A percentile compares a stretch with the other conserved stretches of the same genome.
These are phyloP conservation scores for Epipyxis sp. DNA, from an alignment of 108 stramenopile genomes.

Conservation along the genomic window DNA sequence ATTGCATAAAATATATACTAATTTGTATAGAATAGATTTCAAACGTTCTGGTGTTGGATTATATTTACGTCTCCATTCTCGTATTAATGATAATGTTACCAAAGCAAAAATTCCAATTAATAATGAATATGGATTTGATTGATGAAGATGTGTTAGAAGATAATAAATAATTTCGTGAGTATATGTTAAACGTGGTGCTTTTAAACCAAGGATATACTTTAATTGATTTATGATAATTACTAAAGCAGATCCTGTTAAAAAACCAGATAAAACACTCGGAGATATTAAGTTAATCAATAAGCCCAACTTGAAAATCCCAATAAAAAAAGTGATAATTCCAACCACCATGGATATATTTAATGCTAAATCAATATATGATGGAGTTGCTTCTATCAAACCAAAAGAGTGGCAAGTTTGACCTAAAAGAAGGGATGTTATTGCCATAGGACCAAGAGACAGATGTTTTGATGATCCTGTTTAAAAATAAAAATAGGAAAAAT, in stretches of 20 bases:
- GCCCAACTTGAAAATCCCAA: conserved; percentile 60
- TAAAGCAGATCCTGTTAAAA: conserved; percentile 75
- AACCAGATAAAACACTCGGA: conserved; percentile 76
- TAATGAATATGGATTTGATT: conserved; percentile 65
- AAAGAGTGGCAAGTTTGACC: neutral
- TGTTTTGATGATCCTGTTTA: conserved; percentile 63
- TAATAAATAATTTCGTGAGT: conserved; percentile 52
- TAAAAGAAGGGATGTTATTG: conserved; percentile 45
- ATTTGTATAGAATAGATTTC: neutral
- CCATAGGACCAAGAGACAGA: conserved; percentile 79
- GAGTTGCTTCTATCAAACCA: neutral
- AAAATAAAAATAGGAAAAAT: too few relatives aligned
- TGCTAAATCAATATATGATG: conserved; percentile 10
- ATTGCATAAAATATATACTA: neutral
- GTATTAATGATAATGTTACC: conserved; percentile 45
- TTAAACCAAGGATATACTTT: conserved; percentile 72
- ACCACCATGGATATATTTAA: conserved; percentile 5
- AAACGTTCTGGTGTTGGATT: too few relatives aligned
- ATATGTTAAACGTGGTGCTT: conserved; percentile 38
- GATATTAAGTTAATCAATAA: conserved; percentile 72
- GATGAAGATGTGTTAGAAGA: conserved; percentile 47
- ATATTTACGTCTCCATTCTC: neutral
- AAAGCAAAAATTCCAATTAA: conserved; percentile 53
- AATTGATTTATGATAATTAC: conserved; percentile 77
- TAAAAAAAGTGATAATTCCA: neutral